These are phyloP conservation scores for Kluyveromyces sp. DNA, from an alignment of 1,139 yeast species.

Conservation along the genomic window DNA sequence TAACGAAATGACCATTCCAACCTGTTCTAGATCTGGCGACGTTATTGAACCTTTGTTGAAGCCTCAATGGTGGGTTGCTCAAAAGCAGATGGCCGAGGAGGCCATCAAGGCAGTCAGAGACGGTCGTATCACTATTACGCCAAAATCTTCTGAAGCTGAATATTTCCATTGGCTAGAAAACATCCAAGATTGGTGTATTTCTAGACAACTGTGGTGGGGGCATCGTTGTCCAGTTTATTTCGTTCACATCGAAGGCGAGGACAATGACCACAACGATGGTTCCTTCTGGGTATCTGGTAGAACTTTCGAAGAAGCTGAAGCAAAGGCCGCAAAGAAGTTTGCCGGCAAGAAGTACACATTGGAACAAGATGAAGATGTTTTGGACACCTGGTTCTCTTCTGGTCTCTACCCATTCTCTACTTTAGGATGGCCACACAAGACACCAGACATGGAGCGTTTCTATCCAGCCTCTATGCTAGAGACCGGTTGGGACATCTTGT, in stretches of 20 bases:
- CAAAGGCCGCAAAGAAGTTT: slow-evolving; percentile 70
- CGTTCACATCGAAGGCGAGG: slow-evolving; percentile 66
- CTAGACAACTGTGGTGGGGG: slow-evolving; percentile 99
- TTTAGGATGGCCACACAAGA: slow-evolving; percentile 87
- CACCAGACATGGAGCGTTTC: slow-evolving; percentile 67
- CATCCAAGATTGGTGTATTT: slow-evolving; percentile 98
- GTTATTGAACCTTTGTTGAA: slow-evolving; percentile 91
- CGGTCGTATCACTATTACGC: slow-evolving; percentile 76
- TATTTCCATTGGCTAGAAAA: slow-evolving; percentile 94
- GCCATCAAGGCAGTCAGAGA: slow-evolving; percentile 81
- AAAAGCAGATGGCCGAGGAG: slow-evolving; percentile 78
- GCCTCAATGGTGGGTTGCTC: slow-evolving; percentile 99
- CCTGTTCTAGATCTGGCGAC: slow-evolving; percentile 94
- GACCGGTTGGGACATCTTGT: slow-evolving; percentile 98
- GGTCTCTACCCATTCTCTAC: slow-evolving; percentile 98
- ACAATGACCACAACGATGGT: slow-evolving; percentile 50
- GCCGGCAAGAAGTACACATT: slow-evolving; percentile 63
- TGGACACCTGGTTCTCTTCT: slow-evolving; percentile 98
- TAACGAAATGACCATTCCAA: slow-evolving; percentile 92
- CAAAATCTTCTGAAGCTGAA: slow-evolving; percentile 87
- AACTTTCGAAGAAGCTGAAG: slow-evolving; percentile 70
- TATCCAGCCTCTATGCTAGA: slow-evolving; percentile 91
- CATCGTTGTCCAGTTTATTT: slow-evolving; percentile 97
- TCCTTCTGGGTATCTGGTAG: slow-evolving; percentile 91
- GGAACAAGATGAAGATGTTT: slow-evolving; percentile 95